Percentiles rank a stretch among this genome's conserved stretches.
Conservation (phyloP, 2,329 filamentous ascomycete genomes). For the Dryadomyces sulphureus region DNA sequence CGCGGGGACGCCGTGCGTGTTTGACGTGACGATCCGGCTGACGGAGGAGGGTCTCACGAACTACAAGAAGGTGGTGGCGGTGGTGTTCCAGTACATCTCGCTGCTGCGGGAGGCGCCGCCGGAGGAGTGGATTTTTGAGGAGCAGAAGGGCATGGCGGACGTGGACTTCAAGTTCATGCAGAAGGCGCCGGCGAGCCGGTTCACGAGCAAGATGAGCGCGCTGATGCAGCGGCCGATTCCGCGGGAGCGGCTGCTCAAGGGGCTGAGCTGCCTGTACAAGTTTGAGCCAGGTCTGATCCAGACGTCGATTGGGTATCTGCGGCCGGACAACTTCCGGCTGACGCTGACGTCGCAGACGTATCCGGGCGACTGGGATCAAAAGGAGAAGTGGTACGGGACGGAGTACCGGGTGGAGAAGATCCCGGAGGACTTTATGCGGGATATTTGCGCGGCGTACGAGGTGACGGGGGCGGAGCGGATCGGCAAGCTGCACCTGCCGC, state of each 20-base stretch:
- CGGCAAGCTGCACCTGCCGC: conserved; percentile 66
- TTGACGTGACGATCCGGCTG: conserved; percentile 63
- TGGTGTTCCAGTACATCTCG: conserved; percentile 82
- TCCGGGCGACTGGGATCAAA: conserved; percentile 71
- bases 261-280: conserved; percentile 56
- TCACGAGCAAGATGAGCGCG: conserved; percentile 70
- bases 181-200: conserved; percentile 77
- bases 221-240: conserved; percentile 87
- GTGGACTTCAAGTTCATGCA: conserved; percentile 93
- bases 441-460: conserved; percentile 50
- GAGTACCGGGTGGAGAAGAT: conserved; percentile 80
- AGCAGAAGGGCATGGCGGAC: conserved; percentile 79
- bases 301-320: conserved; percentile 56
- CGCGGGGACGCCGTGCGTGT: conserved; percentile 61
- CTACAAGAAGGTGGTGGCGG: conserved; percentile 69
- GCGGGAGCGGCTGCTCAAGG: conserved; percentile 77
- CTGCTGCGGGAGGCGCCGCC: conserved; percentile 68
- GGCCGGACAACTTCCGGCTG: conserved; percentile 81
- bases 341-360: conserved; percentile 70
- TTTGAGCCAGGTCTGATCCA: conserved; percentile 70
- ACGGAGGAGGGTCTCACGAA: conserved; percentile 73
- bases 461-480: conserved; percentile 44
- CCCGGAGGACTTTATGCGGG: conserved; percentile 55
- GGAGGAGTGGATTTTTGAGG: conserved; percentile 85
- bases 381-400: conserved; percentile 96